Conservation (phyloP, 805 yeast genomes). For the Deakozyma indianensis region DNA sequence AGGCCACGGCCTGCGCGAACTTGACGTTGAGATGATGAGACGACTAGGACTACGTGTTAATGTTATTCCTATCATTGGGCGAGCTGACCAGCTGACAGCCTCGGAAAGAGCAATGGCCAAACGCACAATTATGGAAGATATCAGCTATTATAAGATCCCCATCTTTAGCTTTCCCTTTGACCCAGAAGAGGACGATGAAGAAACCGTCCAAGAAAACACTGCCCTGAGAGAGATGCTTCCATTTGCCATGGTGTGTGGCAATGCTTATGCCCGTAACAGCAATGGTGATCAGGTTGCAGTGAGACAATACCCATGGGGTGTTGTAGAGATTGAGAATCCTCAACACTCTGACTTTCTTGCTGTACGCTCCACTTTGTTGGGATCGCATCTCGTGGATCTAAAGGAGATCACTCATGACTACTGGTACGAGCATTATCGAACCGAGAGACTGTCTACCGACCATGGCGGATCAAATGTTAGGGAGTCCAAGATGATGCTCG, state of each 20-base stretch:
- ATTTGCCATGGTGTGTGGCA: conserved; percentile 43
- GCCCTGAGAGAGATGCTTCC: conserved; percentile 38
- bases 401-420: conserved; percentile 68
- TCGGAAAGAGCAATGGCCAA: conserved; percentile 43
- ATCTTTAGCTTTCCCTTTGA: conserved; percentile 64
- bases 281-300: conserved; percentile 28
- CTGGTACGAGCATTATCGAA: conserved; percentile 35
- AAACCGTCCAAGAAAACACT: conserved; percentile 19
- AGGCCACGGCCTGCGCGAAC: conserved; percentile 38
- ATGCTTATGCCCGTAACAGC: conserved; percentile 20
- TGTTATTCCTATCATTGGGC: conserved; percentile 68
- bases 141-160: conserved; percentile 42
- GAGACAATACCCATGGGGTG: conserved; percentile 57
- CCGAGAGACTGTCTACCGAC: conserved; percentile 44
- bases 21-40: conserved; percentile 62
- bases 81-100: conserved; percentile 65
- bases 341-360: conserved; percentile 23
- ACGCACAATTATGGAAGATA: conserved; percentile 38
- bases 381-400: conserved; percentile 43
- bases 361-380: conserved; percentile 57
- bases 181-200: conserved; percentile 36
- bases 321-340: conserved; percentile 31
- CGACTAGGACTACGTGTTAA: conserved; percentile 59
- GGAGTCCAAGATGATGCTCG: conserved; percentile 10
- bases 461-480: background rate